Conservation (phyloP, 2,329 filamentous ascomycete genomes). For the Diplodia mutila region DNA sequence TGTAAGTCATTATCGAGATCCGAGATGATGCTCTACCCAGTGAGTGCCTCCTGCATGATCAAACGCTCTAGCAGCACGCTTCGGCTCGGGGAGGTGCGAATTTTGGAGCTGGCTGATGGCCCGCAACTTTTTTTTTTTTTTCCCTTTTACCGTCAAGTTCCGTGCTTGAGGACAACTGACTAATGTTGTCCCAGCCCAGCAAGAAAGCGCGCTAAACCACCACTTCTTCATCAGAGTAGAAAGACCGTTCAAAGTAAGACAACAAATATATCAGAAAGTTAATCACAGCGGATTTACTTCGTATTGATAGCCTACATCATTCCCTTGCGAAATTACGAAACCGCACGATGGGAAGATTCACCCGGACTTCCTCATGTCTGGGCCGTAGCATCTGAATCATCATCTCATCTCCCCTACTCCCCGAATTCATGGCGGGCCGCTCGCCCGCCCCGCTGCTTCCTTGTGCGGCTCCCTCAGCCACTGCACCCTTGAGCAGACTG, state of each 20-base stretch:
- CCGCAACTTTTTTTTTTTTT: too few relatives aligned
- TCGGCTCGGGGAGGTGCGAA: neutral
- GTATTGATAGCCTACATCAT: neutral
- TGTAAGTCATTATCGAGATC: conserved; percentile 13
- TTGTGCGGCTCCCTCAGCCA: too few relatives aligned
- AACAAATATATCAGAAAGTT: neutral
- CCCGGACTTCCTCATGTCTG: neutral
- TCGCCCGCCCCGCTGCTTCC: neutral
- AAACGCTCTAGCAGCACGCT: neutral
- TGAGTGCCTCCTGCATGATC: conserved; percentile 1
- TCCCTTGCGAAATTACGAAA: neutral
- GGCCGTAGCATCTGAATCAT: conserved; percentile 1
- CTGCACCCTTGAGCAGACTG: too few relatives aligned
- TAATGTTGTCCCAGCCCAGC: neutral
- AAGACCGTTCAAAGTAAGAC: neutral
- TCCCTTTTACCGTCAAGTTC: too few relatives aligned
- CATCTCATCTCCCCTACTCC: neutral
- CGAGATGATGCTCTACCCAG: neutral
- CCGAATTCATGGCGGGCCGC: neutral
- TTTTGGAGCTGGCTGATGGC: too few relatives aligned
- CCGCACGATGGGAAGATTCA: neutral
- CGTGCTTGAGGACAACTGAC: neutral
- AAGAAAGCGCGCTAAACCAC: neutral
- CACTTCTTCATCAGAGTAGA: neutral
- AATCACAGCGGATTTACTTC: neutral